Evolutionary conservation across 129 eudicot species (phyloP), one percentile per base, ranked within the genome.

Genomic region (Saussurea involucrata): DNA sequence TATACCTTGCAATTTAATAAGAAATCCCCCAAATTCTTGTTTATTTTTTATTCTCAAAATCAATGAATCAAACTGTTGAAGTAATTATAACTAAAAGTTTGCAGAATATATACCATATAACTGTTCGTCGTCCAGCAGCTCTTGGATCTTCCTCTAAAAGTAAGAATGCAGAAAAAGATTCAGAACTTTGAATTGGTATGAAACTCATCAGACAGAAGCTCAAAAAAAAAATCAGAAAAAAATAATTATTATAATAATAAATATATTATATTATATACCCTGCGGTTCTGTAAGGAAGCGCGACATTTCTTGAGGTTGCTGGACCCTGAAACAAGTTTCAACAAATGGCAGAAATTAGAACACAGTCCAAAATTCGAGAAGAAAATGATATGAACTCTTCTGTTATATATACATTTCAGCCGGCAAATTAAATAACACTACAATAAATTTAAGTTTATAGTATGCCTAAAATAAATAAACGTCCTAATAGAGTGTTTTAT

Each of bases 291-390:
- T 46, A 46, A 46, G 1, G 5, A 0, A 46, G 20, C 20, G 5
- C 58, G 58, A 4, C 58, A 46, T 46, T 46, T 46, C 58, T 46
- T 46, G 58, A 46, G 58, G 6, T 46, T 46, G n/a, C 11, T 4
- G 20, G 58, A 13, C 58, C 87, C 97, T 91, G 84, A 46, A 78
- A 25, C 40, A 31, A 18, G 53, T 12, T 65, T 15, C 61, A 24
- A 21, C 5, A 58, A 63, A 57, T 0, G 8, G 20, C 20, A 27
- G 1, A 27, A 12, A 27, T 6, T 18, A 27, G 17, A 5, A 17
- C 4, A 13, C 3, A 10, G 28, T 6, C 24, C 6, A 11, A 65
- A 65, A 65, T 18, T 12, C 5, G 29, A 40, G 58, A 18, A 46
- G 8, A 20, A 6, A 18, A 57, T 7, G n/a, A 3, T 3, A 15